phyloP scores from a whole-genome alignment of 225 moss, liverwort and hornwort genomes.

The Polytrichum commune region DNA sequence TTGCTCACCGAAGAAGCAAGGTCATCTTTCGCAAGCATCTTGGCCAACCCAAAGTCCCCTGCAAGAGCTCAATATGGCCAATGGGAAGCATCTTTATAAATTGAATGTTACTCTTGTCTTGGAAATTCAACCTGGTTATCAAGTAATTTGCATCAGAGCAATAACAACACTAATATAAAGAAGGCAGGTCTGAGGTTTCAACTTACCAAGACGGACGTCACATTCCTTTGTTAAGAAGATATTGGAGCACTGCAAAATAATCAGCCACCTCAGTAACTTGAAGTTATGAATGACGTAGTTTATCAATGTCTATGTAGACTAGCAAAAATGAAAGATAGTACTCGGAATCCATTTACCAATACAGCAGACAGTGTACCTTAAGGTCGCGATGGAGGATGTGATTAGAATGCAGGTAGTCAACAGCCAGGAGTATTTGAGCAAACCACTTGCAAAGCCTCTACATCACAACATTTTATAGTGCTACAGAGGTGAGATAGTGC shows the following conservation, averaged over 20 bases:
- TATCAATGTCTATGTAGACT: no score
- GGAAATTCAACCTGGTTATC: no score
- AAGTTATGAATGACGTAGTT: no score
- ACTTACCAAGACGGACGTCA: slow-evolving; percentile 57
- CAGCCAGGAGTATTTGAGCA: slow-evolving; percentile 60
- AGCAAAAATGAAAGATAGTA: no score
- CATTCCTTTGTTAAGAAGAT: slow-evolving; percentile 71
- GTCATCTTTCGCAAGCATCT: slow-evolving; percentile 68
- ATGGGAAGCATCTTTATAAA: no score
- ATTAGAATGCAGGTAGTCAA: slow-evolving; percentile 70
- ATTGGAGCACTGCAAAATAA: slow-evolving; percentile 54
- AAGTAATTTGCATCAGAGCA: no score
- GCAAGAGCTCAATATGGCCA: slow-evolving; percentile 7
- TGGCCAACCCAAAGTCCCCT: slow-evolving; percentile 71
- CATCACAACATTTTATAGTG: no score
- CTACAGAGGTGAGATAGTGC: no score
- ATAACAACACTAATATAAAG: no score
- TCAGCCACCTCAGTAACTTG: not conserved
- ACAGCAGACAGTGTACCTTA: slow-evolving; percentile 26
- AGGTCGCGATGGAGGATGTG: slow-evolving; percentile 70
- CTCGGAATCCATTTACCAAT: no score
- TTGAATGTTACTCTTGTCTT: no score
- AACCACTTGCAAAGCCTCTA: slow-evolving; percentile 70
- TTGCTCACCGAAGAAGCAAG: slow-evolving; percentile 58
- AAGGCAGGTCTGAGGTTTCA: not conserved